Evolutionary conservation across 2,329 filamentous ascomycete genomes (phyloP).

Genomic region (Penicillium verrucosum): DNA sequence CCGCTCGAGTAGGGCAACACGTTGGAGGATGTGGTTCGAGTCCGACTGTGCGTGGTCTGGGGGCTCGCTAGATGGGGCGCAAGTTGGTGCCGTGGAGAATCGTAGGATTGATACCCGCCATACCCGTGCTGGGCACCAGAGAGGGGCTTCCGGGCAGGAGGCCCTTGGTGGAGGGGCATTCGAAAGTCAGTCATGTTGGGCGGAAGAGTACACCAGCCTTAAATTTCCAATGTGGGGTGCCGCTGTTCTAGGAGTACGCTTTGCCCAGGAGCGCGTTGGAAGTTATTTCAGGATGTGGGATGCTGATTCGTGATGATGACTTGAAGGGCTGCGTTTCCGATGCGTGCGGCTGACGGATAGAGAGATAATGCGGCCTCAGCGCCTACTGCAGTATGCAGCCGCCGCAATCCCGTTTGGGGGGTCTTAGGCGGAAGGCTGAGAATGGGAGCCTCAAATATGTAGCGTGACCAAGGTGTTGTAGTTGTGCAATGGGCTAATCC

Average conservation of each 20-base stretch:
- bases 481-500: slow-evolving; percentile 10
- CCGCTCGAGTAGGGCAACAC: slow-evolving; percentile 29
- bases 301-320: not conserved
- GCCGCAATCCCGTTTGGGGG: slow-evolving; percentile 4
- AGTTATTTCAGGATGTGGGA: not conserved
- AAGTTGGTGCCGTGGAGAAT: slow-evolving; percentile 24
- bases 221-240: slow-evolving; percentile 8
- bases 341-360: slow-evolving; percentile 22
- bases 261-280: slow-evolving; percentile 3
- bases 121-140: slow-evolving; percentile 23
- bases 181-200: slow-evolving; percentile 40
- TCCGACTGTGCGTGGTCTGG: slow-evolving; percentile 34
- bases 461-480: slow-evolving; percentile 7
- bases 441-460: not conserved
- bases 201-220: slow-evolving; percentile 29
- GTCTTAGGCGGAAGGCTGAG: slow-evolving; percentile 1
- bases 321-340: slow-evolving; percentile 8
- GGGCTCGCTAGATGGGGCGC: slow-evolving; percentile 27
- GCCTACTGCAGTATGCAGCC: slow-evolving; percentile 14
- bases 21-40: slow-evolving; percentile 40
- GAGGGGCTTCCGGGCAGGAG: slow-evolving; percentile 33
- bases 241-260: not conserved
- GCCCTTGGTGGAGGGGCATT: slow-evolving; percentile 34
- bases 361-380: slow-evolving; percentile 20
- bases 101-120: slow-evolving; percentile 27